Evolutionary conservation across 1,284 basidiomycete genomes (phyloP).

Genomic region (Ceratobasidium sp.): DNA sequence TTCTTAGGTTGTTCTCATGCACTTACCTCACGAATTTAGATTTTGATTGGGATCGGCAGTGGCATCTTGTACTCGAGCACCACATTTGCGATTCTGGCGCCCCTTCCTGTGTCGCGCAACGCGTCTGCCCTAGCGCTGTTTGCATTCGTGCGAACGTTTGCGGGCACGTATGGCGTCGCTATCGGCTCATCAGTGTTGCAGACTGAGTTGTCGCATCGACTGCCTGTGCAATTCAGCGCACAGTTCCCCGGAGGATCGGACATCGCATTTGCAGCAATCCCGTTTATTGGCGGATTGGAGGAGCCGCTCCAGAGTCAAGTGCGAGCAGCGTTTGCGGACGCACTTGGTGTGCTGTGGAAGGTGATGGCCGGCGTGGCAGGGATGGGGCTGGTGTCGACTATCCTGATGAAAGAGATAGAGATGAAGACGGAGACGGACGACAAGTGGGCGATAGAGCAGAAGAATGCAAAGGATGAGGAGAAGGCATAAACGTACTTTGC

Average conservation of each 20-base stretch:
- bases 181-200: constrained; percentile 53
- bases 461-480: constrained; percentile 22
- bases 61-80: constrained; percentile 54
- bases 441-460: constrained; percentile 52
- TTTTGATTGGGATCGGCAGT: constrained; percentile 53
- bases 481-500: constrained; percentile 31
- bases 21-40: no score
- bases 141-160: constrained; percentile 51
- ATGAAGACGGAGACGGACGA: constrained; percentile 55
- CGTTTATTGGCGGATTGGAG: constrained; percentile 53
- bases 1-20: background rate
- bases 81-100: constrained; percentile 52
- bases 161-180: constrained; percentile 53
- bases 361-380: constrained; percentile 52
- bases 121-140: constrained; percentile 51
- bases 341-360: constrained; percentile 53
- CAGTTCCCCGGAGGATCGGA: constrained; percentile 54
- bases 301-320: constrained; percentile 53
- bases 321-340: constrained; percentile 53
- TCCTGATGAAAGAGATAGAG: constrained; percentile 55
- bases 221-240: constrained; percentile 55
- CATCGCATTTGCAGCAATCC: constrained; percentile 57
- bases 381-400: constrained; percentile 51
- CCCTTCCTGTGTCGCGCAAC: constrained; percentile 51
- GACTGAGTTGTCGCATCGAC: constrained; percentile 51